Evolutionary conservation across 345 rosid species (phyloP).

Genomic region (Acer saccharum): DNA sequence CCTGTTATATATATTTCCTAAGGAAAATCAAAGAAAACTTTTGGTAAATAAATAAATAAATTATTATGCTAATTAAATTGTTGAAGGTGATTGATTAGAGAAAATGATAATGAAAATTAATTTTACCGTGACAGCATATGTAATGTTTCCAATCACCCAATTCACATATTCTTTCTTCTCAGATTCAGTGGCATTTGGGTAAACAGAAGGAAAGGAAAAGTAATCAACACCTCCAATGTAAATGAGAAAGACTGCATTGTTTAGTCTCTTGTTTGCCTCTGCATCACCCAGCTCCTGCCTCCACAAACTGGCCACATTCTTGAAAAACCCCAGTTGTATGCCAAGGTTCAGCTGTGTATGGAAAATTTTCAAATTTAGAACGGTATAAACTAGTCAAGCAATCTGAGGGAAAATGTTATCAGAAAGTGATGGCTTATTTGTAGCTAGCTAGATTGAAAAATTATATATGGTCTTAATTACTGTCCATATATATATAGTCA

Average conservation of each 20-base stretch:
- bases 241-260: constrained; percentile 22
- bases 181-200: background rate
- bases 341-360: constrained; percentile 21
- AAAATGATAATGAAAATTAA: too few species aligned
- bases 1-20: background rate
- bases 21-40: too few species aligned
- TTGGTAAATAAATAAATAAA: too few species aligned
- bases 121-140: constrained; percentile 26
- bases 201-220: accelerated
- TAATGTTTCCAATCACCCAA: constrained; percentile 32
- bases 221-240: constrained; percentile 34
- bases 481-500: too few species aligned
- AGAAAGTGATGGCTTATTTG: too few species aligned
- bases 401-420: too few species aligned
- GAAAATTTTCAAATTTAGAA: too few species aligned
- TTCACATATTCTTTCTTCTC: constrained; percentile 16
- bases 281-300: constrained; percentile 13
- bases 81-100: too few species aligned
- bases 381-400: too few species aligned
- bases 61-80: too few species aligned
- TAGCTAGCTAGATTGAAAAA: too few species aligned
- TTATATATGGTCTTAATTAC: too few species aligned
- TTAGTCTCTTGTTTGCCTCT: constrained; percentile 3
- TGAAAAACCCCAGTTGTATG: constrained; percentile 22
- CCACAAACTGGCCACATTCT: constrained; percentile 24